A percentile compares a stretch with the other conserved stretches of the same genome.
phyloP scores from a whole-genome alignment of 768 basidiomycete genomes.

The Boletellus ananas region DNA sequence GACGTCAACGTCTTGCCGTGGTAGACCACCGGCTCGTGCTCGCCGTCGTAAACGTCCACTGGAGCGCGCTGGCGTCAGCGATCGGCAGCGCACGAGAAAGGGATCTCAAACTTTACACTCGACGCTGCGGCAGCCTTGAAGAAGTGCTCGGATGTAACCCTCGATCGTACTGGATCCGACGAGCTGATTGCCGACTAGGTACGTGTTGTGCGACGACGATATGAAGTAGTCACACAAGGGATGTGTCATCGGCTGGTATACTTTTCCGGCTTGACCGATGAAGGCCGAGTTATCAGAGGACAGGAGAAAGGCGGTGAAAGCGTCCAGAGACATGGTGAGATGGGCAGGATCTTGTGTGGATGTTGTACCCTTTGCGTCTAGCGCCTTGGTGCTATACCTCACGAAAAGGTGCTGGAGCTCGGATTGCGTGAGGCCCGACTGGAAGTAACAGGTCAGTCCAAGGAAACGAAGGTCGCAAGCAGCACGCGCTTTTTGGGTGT shows the following conservation, averaged over 20 bases:
- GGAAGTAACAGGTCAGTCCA: constrained; percentile 8
- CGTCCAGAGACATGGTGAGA: constrained; percentile 47
- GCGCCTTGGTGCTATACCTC: constrained; percentile 29
- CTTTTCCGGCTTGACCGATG: constrained; percentile 46
- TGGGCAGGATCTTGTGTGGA: constrained; percentile 1
- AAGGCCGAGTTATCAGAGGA: constrained; percentile 73
- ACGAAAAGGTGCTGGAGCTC: constrained; percentile 36
- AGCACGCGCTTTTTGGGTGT: constrained; percentile 45
- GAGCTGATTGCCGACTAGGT: constrained; percentile 82
- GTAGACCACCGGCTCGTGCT: constrained; percentile 77
- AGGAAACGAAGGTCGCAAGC: background rate
- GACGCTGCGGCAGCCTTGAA: constrained; percentile 90
- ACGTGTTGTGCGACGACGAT: constrained; percentile 91
- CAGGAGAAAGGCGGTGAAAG: constrained; percentile 74
- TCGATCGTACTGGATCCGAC: constrained; percentile 88
- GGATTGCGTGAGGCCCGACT: constrained; percentile 35
- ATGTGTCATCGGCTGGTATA: constrained; percentile 83
- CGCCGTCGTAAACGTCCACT: constrained; percentile 95
- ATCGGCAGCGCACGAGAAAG: background rate
- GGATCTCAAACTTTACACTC: constrained; percentile 59
- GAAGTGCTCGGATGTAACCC: constrained; percentile 86
- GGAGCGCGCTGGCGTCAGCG: background rate
- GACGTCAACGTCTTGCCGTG: constrained; percentile 89
- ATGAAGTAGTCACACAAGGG: constrained; percentile 87
- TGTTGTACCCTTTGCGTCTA: background rate